phyloP scores from a whole-genome alignment of 2,329 filamentous ascomycete genomes.

The Fusarium anthophilum region DNA sequence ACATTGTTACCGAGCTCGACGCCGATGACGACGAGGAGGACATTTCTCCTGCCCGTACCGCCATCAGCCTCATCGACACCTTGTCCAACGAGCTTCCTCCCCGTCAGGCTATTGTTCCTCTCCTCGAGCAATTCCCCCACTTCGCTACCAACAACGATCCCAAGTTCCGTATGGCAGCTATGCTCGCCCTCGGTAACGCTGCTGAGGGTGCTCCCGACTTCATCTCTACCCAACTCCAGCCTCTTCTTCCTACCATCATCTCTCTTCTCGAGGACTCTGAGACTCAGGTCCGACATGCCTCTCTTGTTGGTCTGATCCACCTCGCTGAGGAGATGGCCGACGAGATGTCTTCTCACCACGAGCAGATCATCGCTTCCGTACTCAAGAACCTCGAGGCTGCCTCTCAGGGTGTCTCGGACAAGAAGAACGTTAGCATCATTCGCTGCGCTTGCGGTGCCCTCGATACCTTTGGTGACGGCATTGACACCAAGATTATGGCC shows the following conservation, averaged over 20 bases:
- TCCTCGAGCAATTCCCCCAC: conserved; percentile 84
- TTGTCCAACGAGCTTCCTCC: conserved; percentile 89
- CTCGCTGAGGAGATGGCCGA: conserved; percentile 94
- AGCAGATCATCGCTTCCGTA: conserved; percentile 82
- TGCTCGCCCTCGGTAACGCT: conserved; percentile 90
- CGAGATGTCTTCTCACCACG: conserved; percentile 86
- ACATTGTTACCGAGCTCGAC: conserved; percentile 90
- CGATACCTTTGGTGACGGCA: conserved; percentile 90
- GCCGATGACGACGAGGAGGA: conserved; percentile 82
- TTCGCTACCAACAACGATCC: conserved; percentile 81
- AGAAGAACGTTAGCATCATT: conserved; percentile 85
- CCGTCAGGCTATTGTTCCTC: conserved; percentile 91
- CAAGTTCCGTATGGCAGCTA: conserved; percentile 86
- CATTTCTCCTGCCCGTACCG: conserved; percentile 80
- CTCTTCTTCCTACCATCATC: conserved; percentile 86
- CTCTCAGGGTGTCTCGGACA: conserved; percentile 72
- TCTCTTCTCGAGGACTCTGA: conserved; percentile 87
- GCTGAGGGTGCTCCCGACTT: conserved; percentile 98
- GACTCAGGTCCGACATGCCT: conserved; percentile 83
- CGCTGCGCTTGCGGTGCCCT: conserved; percentile 90
- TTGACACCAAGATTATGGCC: conserved; percentile 78
- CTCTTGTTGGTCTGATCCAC: conserved; percentile 86
- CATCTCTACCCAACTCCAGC: conserved; percentile 88
- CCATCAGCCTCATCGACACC: conserved; percentile 87
- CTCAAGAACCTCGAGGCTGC: conserved; percentile 90